Percentiles rank a stretch among this genome's conserved stretches.
phyloP scores from a whole-genome alignment of 2,329 filamentous ascomycete genomes.

The Beauveria sp. region DNA sequence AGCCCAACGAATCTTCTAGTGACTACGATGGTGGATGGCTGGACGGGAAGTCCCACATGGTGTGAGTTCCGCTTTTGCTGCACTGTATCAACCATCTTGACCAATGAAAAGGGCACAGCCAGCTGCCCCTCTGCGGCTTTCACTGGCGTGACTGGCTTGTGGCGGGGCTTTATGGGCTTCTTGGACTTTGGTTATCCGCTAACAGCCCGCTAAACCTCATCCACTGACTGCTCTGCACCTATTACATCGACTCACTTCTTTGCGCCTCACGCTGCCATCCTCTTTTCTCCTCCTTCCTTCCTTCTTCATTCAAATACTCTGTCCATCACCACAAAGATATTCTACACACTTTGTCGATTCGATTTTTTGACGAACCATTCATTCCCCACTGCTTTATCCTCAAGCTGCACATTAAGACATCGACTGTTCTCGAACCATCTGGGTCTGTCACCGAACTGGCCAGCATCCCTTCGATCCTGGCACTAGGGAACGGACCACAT shows the following conservation, averaged over 20 bases:
- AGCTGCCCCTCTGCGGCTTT: neutral
- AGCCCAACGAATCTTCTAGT: slow-evolving; percentile 19
- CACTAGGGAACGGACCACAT: no score
- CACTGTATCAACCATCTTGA: neutral
- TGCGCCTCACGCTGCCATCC: no score
- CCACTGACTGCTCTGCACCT: neutral
- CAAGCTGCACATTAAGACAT: no score
- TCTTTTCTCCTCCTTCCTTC: no score
- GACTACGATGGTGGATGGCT: slow-evolving; percentile 7
- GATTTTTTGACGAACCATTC: no score
- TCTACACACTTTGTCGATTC: no score
- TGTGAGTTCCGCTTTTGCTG: neutral
- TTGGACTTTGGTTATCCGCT: neutral
- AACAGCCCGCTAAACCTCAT: neutral
- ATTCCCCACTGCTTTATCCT: no score
- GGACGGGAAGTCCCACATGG: neutral
- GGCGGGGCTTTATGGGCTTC: neutral
- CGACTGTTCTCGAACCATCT: no score
- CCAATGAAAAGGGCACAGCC: neutral
- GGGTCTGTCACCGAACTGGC: no score
- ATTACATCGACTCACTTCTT: neutral
- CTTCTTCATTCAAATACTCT: no score
- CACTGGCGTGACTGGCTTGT: neutral
- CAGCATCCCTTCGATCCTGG: no score
- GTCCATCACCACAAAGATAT: no score